Evolutionary conservation across 805 yeast genomes (phyloP).

Genomic region (Candida tammaniensis): DNA sequence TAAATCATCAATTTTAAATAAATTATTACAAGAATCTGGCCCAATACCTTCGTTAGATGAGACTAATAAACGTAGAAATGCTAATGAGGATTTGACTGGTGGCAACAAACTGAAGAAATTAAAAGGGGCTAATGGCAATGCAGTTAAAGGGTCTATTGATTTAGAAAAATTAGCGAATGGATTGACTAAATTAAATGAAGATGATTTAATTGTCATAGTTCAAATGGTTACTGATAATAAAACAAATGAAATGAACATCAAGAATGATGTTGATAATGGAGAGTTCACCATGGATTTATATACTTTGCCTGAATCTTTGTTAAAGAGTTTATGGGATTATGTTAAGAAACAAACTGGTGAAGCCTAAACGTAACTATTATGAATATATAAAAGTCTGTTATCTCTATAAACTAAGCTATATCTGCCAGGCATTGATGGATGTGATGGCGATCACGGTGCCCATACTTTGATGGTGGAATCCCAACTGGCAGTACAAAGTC

Average conservation of each 20-base stretch:
- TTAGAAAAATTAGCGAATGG: conserved; percentile 89
- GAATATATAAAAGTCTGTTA: not conserved
- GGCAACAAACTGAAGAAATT: conserved; percentile 47
- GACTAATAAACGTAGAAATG: conserved; percentile 22
- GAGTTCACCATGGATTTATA: conserved; percentile 95
- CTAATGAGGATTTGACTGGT: conserved; percentile 15
- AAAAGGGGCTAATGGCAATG: conserved; percentile 39
- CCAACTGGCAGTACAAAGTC: conserved; percentile 78
- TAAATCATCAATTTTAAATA: conserved; percentile 65
- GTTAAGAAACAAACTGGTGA: conserved; percentile 66
- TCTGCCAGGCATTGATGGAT: too few species aligned
- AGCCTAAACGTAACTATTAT: conserved; percentile 12
- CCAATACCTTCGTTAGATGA: conserved; percentile 53
- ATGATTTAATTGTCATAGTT: conserved; percentile 89
- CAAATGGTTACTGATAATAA: conserved; percentile 97
- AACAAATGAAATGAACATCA: conserved; percentile 92
- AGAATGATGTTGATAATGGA: conserved; percentile 94
- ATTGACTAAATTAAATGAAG: conserved; percentile 83
- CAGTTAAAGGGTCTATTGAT: conserved; percentile 76
- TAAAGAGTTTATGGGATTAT: conserved; percentile 93
- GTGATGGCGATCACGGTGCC: conserved; percentile 28
- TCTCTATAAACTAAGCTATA: not conserved
- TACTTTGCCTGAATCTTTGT: conserved; percentile 85
- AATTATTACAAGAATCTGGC: conserved; percentile 77
- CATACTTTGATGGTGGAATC: conserved; percentile 71